phyloP scores from a whole-genome alignment of 2,329 filamentous ascomycete genomes.

The Aspergillus bombycis region DNA sequence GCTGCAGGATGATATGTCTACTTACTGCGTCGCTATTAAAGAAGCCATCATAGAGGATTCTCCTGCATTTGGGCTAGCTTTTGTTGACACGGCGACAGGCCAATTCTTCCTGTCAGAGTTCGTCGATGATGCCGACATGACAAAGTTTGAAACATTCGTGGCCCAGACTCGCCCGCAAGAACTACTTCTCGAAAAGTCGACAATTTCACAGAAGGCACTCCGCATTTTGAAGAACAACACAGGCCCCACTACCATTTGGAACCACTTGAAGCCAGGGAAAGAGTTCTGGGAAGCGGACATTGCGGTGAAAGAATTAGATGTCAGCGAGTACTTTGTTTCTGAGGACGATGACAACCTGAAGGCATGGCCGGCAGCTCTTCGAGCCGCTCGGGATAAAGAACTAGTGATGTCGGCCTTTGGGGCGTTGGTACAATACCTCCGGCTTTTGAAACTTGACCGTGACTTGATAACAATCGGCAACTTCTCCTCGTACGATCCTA shows the following conservation, averaged over 20 bases:
- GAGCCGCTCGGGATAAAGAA: conserved; percentile 75
- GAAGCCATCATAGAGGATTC: conserved; percentile 70
- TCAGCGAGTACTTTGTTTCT: conserved; percentile 74
- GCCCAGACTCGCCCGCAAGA: conserved; percentile 90
- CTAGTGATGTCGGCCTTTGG: conserved; percentile 88
- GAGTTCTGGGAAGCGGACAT: conserved; percentile 92
- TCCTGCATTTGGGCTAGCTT: conserved; percentile 87
- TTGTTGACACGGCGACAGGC: conserved; percentile 93
- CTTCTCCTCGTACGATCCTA: conserved; percentile 89
- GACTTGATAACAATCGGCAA: conserved; percentile 87
- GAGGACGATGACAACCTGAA: conserved; percentile 61
- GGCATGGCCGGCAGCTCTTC: conserved; percentile 77
- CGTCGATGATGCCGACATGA: conserved; percentile 87
- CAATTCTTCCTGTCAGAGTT: conserved; percentile 95
- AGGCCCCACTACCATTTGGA: conserved; percentile 90
- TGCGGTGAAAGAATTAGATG: conserved; percentile 78
- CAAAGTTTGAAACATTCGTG: conserved; percentile 95
- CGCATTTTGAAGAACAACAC: conserved; percentile 97
- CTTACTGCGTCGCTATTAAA: conserved; percentile 94
- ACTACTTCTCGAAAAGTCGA: conserved; percentile 84
- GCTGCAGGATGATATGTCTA: conserved; percentile 97
- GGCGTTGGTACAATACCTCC: conserved; percentile 83
- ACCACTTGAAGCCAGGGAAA: conserved; percentile 79
- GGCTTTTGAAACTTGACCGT: conserved; percentile 83
- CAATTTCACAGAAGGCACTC: conserved; percentile 81